phyloP scores from a whole-genome alignment of 371 early-diverging fungal species.

The Mucor velutinosus region DNA sequence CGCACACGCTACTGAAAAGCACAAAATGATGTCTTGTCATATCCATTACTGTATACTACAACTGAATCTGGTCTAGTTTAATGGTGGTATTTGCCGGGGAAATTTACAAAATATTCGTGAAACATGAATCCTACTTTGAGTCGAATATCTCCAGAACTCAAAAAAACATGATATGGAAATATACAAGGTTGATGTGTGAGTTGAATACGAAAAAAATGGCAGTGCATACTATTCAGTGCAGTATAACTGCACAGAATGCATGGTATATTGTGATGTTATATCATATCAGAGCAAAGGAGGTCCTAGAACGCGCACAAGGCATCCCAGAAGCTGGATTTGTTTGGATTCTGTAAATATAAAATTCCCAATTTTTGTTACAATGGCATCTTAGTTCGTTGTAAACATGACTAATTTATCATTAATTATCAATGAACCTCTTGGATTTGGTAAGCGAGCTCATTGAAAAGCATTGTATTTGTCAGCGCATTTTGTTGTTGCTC shows the following conservation, averaged over 20 bases:
- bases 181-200: too few species aligned
- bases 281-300: neutral
- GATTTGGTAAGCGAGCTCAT: neutral
- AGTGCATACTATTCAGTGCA: neutral
- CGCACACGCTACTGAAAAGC: neutral
- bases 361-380: neutral
- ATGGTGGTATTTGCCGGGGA: neutral
- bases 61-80: neutral
- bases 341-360: neutral
- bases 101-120: neutral
- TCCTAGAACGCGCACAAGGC: neutral
- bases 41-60: neutral
- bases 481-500: neutral
- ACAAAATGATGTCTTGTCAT: neutral
- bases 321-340: neutral
- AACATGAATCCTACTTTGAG: neutral
- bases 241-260: neutral
- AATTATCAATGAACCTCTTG: neutral
- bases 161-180: neutral
- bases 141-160: neutral
- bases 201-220: neutral
- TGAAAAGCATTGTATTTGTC: too few species aligned
- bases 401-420: neutral
- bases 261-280: neutral
- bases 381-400: neutral